Base-by-base conservation (phyloP, 1,284 basidiomycete genomes). In the Meira miltonrushii region DNA sequence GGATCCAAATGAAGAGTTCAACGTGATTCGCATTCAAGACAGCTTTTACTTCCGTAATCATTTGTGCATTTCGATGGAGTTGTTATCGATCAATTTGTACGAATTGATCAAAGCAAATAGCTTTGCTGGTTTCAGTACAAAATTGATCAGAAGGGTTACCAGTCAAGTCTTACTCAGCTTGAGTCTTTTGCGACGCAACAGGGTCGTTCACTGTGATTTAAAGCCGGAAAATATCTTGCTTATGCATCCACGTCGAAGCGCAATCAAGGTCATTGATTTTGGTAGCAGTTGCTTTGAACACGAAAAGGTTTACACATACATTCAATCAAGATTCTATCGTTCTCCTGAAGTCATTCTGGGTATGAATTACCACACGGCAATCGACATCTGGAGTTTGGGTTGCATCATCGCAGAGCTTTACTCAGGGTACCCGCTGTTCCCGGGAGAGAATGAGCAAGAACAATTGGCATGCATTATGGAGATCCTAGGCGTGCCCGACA, bases 401-500 rank as follows among this genome's bases (percentile, higher is more conserved):
- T 98, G 95, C 74, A 99, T 98, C 67, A 82, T 98, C 54, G 94
- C 93, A 19, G 95, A 99, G 80, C 82, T 99, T 46, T 95, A 90
- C 80, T 98, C 95, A n/a, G 95, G 95, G 1, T 96, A 92, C 79
- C 95, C 95, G 0, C 93, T 98, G 72, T 98, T 98, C 81, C 94
- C 94, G 0, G 94, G 94, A n/a, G 94, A 97, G 80, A 79, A 75
- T 60, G 95, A 99, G 80, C 92, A 96, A 80, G 94, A 98, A 78
- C 95, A 98, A 75, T 81, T 99, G 61, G 90, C 93, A 5, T 98
- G 95, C 79, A 98, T 99, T 80, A 99, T 99, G 94, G 95, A 99
- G 79, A 89, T 99, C 7, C 85, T 98, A 44, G 95, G 95, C 12
- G 82, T 92, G 38, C 95, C 95, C 0, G 95, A 98, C 68, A 89